These are phyloP conservation scores for Puccinia coronata DNA, from an alignment of 1,284 basidiomycete species.

Conservation along the genomic window DNA sequence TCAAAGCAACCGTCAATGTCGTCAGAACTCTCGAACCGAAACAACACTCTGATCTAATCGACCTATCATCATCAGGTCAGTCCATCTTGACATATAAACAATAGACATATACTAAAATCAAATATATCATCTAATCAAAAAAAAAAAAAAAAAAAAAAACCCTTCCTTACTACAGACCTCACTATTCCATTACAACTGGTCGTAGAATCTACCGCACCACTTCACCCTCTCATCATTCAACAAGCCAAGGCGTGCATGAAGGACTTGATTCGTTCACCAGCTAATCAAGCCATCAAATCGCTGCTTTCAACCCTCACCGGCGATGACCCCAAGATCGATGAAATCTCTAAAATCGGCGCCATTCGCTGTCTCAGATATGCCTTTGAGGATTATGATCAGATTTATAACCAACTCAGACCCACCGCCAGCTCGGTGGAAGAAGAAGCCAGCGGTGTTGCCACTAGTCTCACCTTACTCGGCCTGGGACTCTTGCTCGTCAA, in stretches of 20 bases:
- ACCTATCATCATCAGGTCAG: slow-evolving; percentile 18
- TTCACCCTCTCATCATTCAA: slow-evolving; percentile 32
- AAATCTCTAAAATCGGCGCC: slow-evolving; percentile 30
- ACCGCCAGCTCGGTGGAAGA: slow-evolving; percentile 6
- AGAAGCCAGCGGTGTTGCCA: slow-evolving; percentile 22
- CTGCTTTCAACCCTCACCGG: background rate
- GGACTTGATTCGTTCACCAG: slow-evolving; percentile 48
- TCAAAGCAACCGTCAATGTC: background rate
- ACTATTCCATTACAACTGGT: slow-evolving; percentile 11
- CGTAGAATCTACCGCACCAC: background rate
- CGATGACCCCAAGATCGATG: slow-evolving; percentile 23
- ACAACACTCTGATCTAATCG: slow-evolving; percentile 28
- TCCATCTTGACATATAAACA: background rate
- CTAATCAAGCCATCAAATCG: slow-evolving; percentile 49
- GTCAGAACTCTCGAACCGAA: background rate
- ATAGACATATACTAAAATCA: background rate
- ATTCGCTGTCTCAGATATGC: slow-evolving; percentile 48
- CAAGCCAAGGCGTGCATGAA: slow-evolving; percentile 48
- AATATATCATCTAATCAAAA: background rate
- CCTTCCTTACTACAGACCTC: slow-evolving; percentile 26
- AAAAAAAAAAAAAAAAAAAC: background rate
- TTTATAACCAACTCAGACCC: slow-evolving; percentile 18
- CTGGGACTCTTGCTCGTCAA: slow-evolving; percentile 40
- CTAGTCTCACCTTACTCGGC: slow-evolving; percentile 36
- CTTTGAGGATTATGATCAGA: slow-evolving; percentile 39